phyloP scores from a whole-genome alignment of 176 grass and related monocot genomes.

The Rhipidocladum racemiflorum region DNA sequence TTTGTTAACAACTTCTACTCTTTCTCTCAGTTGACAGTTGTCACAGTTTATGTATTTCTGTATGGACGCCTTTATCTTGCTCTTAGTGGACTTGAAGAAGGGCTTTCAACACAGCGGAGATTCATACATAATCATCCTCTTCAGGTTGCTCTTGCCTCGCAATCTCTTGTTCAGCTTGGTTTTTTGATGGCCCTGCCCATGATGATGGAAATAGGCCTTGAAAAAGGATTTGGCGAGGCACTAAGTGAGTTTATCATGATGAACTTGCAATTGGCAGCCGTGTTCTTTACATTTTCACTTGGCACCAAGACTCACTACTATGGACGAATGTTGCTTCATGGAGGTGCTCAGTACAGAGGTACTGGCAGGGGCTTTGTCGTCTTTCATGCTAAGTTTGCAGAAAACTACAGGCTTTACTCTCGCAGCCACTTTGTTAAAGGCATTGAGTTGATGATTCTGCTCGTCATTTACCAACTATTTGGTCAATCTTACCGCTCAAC shows the following conservation, averaged over 20 bases:
- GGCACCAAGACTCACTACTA: constrained; percentile 93
- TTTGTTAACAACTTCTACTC: constrained; percentile 19
- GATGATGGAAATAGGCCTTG: constrained; percentile 98
- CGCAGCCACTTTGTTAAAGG: constrained; percentile 96
- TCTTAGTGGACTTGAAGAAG: constrained; percentile 94
- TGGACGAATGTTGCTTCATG: constrained; percentile 88
- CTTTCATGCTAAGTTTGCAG: constrained; percentile 97
- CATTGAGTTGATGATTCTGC: constrained; percentile 83
- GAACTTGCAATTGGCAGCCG: constrained; percentile 78
- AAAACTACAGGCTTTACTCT: constrained; percentile 93
- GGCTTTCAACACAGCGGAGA: constrained; percentile 56
- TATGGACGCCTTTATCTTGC: constrained; percentile 92
- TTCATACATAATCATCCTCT: constrained; percentile 81
- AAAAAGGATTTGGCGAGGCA: constrained; percentile 83
- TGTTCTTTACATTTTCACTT: constrained; percentile 97
- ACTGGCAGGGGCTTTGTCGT: constrained; percentile 88
- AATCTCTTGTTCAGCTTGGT: constrained; percentile 89
- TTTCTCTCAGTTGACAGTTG: constrained; percentile 68
- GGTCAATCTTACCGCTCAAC: constrained; percentile 69
- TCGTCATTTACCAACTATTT: constrained; percentile 80
- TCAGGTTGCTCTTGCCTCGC: constrained; percentile 91
- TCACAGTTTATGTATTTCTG: constrained; percentile 91
- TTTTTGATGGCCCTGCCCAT: constrained; percentile 95
- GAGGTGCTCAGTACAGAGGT: constrained; percentile 84
- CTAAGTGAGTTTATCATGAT: constrained; percentile 89